A percentile compares a stretch with the other conserved stretches of the same genome.
These are phyloP conservation scores for Ceratobasidium papillatum DNA, from an alignment of 1,284 basidiomycete species.

Conservation along the genomic window DNA sequence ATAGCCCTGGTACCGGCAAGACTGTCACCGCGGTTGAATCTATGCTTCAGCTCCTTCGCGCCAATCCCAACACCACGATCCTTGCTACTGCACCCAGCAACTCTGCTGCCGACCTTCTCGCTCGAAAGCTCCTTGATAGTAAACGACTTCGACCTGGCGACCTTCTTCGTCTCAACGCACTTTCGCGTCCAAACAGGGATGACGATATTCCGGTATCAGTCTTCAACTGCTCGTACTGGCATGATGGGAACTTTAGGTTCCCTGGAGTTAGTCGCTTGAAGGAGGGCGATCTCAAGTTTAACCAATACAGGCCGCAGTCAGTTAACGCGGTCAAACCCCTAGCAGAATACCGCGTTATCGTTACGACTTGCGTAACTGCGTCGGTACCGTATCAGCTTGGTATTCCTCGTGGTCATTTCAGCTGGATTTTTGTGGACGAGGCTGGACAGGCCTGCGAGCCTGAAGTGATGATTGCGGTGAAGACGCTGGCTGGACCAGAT, in stretches of 20 bases:
- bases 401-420: conserved; percentile 65
- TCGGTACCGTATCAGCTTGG: conserved; percentile 65
- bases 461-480: conserved; percentile 64
- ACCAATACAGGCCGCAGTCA: background rate
- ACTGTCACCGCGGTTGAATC: conserved; percentile 73
- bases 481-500: conserved; percentile 58
- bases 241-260: conserved; percentile 33
- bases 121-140: conserved; percentile 57
- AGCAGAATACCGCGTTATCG: conserved; percentile 62
- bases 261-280: conserved; percentile 8
- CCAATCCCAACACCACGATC: conserved; percentile 58
- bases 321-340: conserved; percentile 49
- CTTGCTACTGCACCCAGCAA: conserved; percentile 73
- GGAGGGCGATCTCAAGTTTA: conserved; percentile 1
- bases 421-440: conserved; percentile 72
- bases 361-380: conserved; percentile 69
- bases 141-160: conserved; percentile 52
- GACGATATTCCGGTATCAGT: conserved; percentile 21
- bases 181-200: conserved; percentile 55
- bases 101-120: conserved; percentile 68
- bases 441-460: conserved; percentile 73
- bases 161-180: conserved; percentile 71
- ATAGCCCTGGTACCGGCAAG: conserved; percentile 72
- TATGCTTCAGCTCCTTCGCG: conserved; percentile 63
- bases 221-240: conserved; percentile 17